Conservation (phyloP, 495 filamentous ascomycete genomes). For the Daldinia bambusicola region DNA sequence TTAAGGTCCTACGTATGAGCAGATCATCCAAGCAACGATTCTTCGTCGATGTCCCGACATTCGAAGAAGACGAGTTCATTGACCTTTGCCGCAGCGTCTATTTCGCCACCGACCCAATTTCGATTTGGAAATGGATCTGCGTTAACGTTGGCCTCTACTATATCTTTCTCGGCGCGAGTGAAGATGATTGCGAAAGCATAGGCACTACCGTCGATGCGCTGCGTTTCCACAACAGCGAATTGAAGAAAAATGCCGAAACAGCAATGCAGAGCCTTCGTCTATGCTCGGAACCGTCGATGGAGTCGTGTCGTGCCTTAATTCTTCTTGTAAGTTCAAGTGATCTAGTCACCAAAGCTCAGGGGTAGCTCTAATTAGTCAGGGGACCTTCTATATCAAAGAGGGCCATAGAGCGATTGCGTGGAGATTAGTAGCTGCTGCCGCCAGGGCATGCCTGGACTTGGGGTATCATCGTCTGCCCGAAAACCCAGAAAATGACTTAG, state of each 20-base stretch:
- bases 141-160: slow-evolving; percentile 67
- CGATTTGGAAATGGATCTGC: slow-evolving; percentile 64
- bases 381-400: slow-evolving; percentile 41
- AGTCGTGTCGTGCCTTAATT: slow-evolving; percentile 44
- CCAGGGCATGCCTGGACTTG: slow-evolving; percentile 37
- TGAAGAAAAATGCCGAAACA: slow-evolving; percentile 31
- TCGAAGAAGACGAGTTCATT: slow-evolving; percentile 62
- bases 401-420: slow-evolving; percentile 45
- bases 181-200: slow-evolving; percentile 15
- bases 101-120: slow-evolving; percentile 67
- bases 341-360: background rate
- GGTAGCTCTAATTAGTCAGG: slow-evolving; percentile 21
- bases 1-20: slow-evolving; percentile 38
- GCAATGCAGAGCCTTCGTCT: slow-evolving; percentile 38
- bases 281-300: slow-evolving; percentile 43
- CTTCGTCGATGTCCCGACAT: slow-evolving; percentile 44
- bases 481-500: slow-evolving; percentile 42
- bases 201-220: slow-evolving; percentile 29
- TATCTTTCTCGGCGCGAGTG: slow-evolving; percentile 56
- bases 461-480: slow-evolving; percentile 43
- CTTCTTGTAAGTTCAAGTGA: slow-evolving; percentile 40
- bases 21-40: slow-evolving; percentile 38
- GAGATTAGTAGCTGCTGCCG: slow-evolving; percentile 38
- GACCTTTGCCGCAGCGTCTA: slow-evolving; percentile 67
- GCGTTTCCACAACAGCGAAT: slow-evolving; percentile 20